Base-by-base conservation (phyloP, 2,329 filamentous ascomycete species). In the Neonectria punicea region DNA sequence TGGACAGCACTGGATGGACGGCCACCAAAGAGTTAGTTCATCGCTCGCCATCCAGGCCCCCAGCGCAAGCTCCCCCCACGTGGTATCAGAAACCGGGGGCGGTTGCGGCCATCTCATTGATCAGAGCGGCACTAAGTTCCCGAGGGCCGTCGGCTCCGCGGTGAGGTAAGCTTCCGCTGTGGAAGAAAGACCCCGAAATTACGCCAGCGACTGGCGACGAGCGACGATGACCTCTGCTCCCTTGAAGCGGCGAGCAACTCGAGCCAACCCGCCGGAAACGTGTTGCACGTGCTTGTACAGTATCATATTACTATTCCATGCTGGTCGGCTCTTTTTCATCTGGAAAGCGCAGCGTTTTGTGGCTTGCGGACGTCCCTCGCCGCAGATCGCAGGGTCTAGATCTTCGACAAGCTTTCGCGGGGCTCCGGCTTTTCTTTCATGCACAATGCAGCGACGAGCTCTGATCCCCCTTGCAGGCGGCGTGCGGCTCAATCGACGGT, bases 391-490 rank as follows among this genome's bases (percentile, higher is more conserved):
- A 69, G 64, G 72, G 63, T 66, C 64, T 69, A 68, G 72, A 73
- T 74, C 66, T 66, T 63, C 58, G 62, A 58, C 65, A 70, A 70
- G 70, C 69, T 66, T 71, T 65, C 67, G 69, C 61, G 69, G 72
- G 72, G 72, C 72, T 74, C 70, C 69, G 72, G 67, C 69, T 74
- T 74, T 74, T 62, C 64, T 68, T 64, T 53, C 68, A 74, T 72
- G 63, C 65, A 61, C 70, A 69, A 61, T 70, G 66, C 63, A 67
- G 66, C 60, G 56, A 51, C 55, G 51, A 61, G 54, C 61, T 63
- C 67, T 67, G 57, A 63, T 72, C 67, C 61, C 65, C 72, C 72
- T 72, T 74, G 69, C 72, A 72, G 70, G 60, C 62, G 46, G 58
- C 53, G 63, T 73, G 71, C 67, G 71, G 71, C 71, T 73, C 68